Evolutionary conservation across 2,329 filamentous ascomycete genomes (phyloP), one percentile per base, ranked within the genome.

Genomic region (Leptographium lundbergii): DNA sequence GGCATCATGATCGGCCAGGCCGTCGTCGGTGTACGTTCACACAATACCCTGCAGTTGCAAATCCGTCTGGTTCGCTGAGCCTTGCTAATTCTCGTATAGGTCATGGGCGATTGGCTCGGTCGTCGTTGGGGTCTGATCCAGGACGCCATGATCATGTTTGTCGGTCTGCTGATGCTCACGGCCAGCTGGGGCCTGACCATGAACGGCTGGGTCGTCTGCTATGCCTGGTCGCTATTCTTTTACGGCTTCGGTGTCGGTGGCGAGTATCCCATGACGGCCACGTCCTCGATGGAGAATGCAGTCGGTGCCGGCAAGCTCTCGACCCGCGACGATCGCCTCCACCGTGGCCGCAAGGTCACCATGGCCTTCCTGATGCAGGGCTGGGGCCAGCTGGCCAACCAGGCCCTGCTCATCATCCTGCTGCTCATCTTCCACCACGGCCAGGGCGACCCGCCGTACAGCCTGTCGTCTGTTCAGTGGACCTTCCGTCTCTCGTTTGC

Each of bases 361-460:
- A 90, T 87, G 72, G 91, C 92, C 60, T 97, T 97, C 77, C 74
- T 97, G 74, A 96, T 97, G 92, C 92, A 97, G 74, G 92, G 92
- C 58, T 97, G 92, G 92, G 92, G 92, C 65, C 92, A 97, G 73
- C 89, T 96, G 71, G 78, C 89, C 77, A 97, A 97, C 81, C 92
- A 96, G 74, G 86, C 88, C 66, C 74, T 95, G 60, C 81, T 97
- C 63, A 96, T 97, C 68, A 71, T 96, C 58, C 78, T 95, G 56
- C 82, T 96, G 60, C 79, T 95, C 66, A 88, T 92, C 74, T 94
- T 96, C 81, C 90, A 95, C 79, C 84, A 86, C 68, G 88, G 88
- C 60, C 79, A 77, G 61, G 87, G 88, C 55, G 80, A 84, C 59
- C 83, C 88, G 25, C 90, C 91, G 3, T 96, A 96, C 77, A 86